A percentile compares a stretch with the other conserved stretches of the same genome.
Evolutionary conservation across 192 early-diverging fungal genomes (phyloP).

Genomic region (Gigaspora rosea): DNA sequence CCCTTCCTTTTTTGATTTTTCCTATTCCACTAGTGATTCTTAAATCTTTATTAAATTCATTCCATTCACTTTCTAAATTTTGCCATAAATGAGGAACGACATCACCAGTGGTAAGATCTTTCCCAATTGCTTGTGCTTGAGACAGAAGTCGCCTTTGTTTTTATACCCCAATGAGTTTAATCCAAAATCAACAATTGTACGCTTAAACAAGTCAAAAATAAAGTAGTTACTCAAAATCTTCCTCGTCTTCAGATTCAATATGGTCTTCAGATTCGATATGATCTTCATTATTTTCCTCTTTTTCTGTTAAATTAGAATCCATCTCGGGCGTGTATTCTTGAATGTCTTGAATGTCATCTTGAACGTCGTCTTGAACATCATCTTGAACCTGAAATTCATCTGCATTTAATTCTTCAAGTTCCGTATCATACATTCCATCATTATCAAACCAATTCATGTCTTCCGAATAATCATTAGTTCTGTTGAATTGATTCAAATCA

Average conservation of each 20-base stretch:
- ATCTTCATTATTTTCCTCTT: background rate
- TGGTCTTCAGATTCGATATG: background rate
- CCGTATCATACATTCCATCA: too few species aligned
- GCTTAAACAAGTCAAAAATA: background rate
- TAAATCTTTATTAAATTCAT: slow-evolving; percentile 28
- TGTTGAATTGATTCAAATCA: too few species aligned
- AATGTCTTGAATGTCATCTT: background rate
- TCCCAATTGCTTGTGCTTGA: slow-evolving; percentile 21
- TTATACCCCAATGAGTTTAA: background rate
- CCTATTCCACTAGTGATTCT: slow-evolving; percentile 28
- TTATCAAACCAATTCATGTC: too few species aligned
- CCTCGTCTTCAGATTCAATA: background rate
- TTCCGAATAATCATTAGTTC: too few species aligned
- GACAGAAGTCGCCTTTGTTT: slow-evolving; percentile 16
- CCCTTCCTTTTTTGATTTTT: slow-evolving; percentile 11
- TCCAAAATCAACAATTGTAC: background rate
- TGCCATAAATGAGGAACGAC: slow-evolving; percentile 22
- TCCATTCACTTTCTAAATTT: slow-evolving; percentile 32
- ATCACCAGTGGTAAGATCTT: slow-evolving; percentile 13
- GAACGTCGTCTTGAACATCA: background rate
- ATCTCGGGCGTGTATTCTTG: too few species aligned
- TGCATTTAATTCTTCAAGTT: too few species aligned
- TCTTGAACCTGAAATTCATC: background rate
- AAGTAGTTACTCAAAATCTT: background rate
- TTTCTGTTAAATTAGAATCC: background rate